Evolutionary conservation across 2,329 filamentous ascomycete genomes (phyloP).

Genomic region (Dissoconium aciculare): DNA sequence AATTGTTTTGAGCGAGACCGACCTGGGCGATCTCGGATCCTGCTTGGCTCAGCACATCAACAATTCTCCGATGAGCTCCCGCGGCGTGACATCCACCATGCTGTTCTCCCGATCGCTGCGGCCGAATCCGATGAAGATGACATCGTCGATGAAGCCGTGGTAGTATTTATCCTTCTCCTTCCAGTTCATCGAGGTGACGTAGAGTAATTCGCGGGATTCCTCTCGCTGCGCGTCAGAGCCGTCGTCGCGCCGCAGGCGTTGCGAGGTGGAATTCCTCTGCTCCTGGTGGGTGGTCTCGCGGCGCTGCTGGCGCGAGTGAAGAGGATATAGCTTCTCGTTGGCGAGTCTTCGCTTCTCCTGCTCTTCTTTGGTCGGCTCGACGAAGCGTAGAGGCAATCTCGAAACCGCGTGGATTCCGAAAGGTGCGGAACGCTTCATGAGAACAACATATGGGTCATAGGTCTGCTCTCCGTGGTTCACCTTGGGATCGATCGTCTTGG

Average conservation of each 20-base stretch:
- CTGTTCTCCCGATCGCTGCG: constrained; percentile 38
- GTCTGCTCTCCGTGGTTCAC: constrained; percentile 34
- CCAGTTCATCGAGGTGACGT: constrained; percentile 44
- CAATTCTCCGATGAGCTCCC: constrained; percentile 34
- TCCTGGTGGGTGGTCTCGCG: no score
- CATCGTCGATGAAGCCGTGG: constrained; percentile 43
- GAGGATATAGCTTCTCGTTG: no score
- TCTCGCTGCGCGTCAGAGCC: constrained; percentile 8
- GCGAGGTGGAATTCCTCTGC: no score
- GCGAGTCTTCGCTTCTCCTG: no score
- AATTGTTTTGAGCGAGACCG: no score
- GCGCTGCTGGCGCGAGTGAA: no score
- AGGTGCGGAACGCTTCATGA: constrained; percentile 35
- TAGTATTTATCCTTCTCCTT: constrained; percentile 34
- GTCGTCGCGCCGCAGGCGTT: no score
- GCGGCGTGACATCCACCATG: constrained; percentile 38
- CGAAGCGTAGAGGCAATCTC: constrained; percentile 40
- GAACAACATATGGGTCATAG: constrained; percentile 41
- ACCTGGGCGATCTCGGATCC: no score
- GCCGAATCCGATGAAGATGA: constrained; percentile 41
- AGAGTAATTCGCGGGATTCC: constrained; percentile 40
- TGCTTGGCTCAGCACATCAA: constrained; percentile 9
- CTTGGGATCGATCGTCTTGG: no score
- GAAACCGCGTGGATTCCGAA: constrained; percentile 39
- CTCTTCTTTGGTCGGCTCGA: constrained; percentile 14